phyloP scores from a whole-genome alignment of 371 early-diverging fungal species.

The Mucor piriformis region DNA sequence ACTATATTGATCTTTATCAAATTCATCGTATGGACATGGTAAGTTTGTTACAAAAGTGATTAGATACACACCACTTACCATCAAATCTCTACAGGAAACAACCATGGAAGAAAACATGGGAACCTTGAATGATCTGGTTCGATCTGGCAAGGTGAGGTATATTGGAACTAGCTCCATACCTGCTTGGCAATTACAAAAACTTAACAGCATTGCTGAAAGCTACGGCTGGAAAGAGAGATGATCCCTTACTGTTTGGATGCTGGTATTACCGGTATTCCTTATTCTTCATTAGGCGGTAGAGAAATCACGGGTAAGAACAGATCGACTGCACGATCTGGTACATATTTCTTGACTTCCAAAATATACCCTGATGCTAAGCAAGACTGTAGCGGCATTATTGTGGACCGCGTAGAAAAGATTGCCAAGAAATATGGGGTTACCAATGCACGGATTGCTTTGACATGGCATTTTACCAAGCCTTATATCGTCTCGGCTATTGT shows the following conservation, averaged over 20 bases:
- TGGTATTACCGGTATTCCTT: conserved; percentile 51
- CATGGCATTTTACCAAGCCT: conserved; percentile 49
- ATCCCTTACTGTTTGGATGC: no score
- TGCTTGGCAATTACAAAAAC: conserved; percentile 49
- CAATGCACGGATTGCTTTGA: conserved; percentile 34
- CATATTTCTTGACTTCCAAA: no score
- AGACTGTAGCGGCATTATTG: conserved; percentile 22
- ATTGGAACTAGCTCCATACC: conserved; percentile 39
- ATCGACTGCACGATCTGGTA: not conserved
- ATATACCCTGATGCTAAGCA: conserved; percentile 9
- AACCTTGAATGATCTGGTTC: conserved; percentile 56
- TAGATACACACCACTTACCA: no score
- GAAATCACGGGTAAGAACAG: conserved; percentile 39
- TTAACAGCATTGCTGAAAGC: conserved; percentile 44
- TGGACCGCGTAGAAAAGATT: conserved; percentile 45
- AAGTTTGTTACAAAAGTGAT: no score
- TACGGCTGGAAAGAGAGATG: conserved; percentile 58
- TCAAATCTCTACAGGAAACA: conserved; percentile 22
- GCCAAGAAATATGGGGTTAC: conserved; percentile 42
- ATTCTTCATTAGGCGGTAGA: conserved; percentile 55
- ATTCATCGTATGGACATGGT: conserved; percentile 34
- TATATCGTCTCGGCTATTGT: conserved; percentile 46
- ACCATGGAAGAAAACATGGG: conserved; percentile 59
- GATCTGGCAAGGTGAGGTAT: conserved; percentile 52
- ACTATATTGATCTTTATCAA: conserved; percentile 37